Conservation (phyloP, 169 alveolate genomes). For the Plasmodium cynomolgi region DNA sequence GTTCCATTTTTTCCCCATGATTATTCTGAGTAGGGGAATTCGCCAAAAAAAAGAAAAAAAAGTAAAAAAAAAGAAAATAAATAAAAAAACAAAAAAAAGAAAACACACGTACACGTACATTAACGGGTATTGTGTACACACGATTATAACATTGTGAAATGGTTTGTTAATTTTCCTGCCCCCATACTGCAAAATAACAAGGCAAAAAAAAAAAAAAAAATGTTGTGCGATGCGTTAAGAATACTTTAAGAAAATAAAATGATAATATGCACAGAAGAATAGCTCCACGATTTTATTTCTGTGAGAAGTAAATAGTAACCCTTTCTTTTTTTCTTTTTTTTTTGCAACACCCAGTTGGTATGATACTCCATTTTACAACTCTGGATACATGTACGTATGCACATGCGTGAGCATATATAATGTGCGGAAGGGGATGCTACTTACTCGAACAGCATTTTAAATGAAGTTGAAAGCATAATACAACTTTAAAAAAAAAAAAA, state of each 20-base stretch:
- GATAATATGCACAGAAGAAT: background rate
- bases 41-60: background rate
- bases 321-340: background rate
- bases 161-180: background rate
- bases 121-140: background rate
- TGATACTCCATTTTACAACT: background rate
- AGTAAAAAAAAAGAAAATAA: too few species aligned
- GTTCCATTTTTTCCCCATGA: background rate
- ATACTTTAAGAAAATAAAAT: background rate
- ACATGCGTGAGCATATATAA: background rate
- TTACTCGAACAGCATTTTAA: background rate
- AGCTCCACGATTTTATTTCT: background rate
- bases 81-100: background rate
- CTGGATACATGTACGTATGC: background rate
- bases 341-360: background rate
- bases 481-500: background rate
- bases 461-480: background rate
- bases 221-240: background rate
- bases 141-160: background rate
- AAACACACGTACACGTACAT: background rate
- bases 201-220: background rate
- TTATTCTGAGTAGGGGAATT: background rate
- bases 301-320: background rate
- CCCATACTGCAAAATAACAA: background rate
- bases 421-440: background rate